Base-by-base conservation (phyloP, 176 grass and related monocot genomes). In the Lolium perenne region DNA sequence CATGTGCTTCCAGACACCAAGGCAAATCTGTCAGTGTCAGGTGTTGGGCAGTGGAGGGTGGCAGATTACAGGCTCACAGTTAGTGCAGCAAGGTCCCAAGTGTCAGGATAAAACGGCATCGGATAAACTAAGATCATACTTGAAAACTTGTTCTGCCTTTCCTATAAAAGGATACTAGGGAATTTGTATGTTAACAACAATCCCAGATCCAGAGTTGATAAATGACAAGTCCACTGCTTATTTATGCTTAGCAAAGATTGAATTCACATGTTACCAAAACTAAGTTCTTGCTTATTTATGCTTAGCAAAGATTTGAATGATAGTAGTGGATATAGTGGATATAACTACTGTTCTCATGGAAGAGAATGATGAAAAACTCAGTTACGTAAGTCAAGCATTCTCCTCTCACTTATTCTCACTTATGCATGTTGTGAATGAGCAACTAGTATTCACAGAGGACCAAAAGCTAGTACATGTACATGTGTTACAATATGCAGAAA, bases 1-100 rank as follows among this genome's bases (percentile, higher is more conserved):
- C 88, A 87, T 91, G 89, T 87, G 85, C 65, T 80, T 55, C 26
- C 57, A 72, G 59, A n/a, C 68, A 87, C 74, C 41, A 4, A 74
- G 68, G 85, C 67, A 69, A 75, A 83, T 35, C 43, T 70, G 85
- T 70, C 82, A 58, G 88, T 76, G 85, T 70, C 82, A 67, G 88
- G 78, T 81, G 83, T 80, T 87, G 59, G 81, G 13, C 50, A 87
- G 72, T 78, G 74, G 47, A 86, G 35, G 84, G 63, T 87, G 80
- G 84, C 64, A 90, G 88, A 51, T 81, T 61, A 81, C 70, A 78
- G 38, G 71, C 15, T 76, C 25, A 86, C 7, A 73, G 75, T 87
- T 87, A 70, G 47, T 74, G 67, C 67, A 87, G 48, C 46, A 75
- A 74, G 16, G 65, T 72, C 76, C 49, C 76, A 80, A 58, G 41